Base-by-base conservation (phyloP, 257 asterid genomes). In the Nemophila menziesii region DNA sequence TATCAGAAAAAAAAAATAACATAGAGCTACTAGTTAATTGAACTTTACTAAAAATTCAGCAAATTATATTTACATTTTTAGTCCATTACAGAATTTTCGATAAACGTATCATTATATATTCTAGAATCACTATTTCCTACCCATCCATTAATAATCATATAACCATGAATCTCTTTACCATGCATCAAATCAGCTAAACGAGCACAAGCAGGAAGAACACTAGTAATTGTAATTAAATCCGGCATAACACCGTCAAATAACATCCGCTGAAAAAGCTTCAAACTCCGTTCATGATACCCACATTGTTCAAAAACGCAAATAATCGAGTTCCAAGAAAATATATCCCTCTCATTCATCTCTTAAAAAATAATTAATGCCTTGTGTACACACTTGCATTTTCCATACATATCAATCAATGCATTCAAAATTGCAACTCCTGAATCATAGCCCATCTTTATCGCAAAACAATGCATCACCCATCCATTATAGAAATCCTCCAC, bases 171-270 rank as follows among this genome's bases (percentile, higher is more conserved):
- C 68, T 66, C 75, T 43, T 60, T 72, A 21, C 93, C 93, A 24
- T 33, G 46, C 47, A 38, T 43, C 54, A 73, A 56, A 62, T 48
- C 55, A 68, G 71, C 77, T 75, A 77, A 69, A 48, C 29, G 55
- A 33, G 93, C 69, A 66, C 89, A 80, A 40, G 93, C 84, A 11
- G 93, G 89, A 46, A 80, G 72, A 27, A 80, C 55, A 7, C 84
- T 46, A 14, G 93, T 73, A 56, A 77, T 42, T 10, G 93, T 77
- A 63, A 77, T 40, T 11, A 55, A 64, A 56, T 77, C 74, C 21
- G 93, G 79, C 68, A 46, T 66, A 45, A 62, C 47, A 24, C 73
- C 65, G 42, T 44, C 50, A 49, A 57, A 60, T 26, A 64, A 67
- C 93, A 80, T 80, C 52, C 65, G 70, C 22, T 68, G 66, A 20